Evolutionary conservation across 768 basidiomycete species (phyloP), one percentile per base, ranked within the genome.

Genomic region (Podaxis sp.): DNA sequence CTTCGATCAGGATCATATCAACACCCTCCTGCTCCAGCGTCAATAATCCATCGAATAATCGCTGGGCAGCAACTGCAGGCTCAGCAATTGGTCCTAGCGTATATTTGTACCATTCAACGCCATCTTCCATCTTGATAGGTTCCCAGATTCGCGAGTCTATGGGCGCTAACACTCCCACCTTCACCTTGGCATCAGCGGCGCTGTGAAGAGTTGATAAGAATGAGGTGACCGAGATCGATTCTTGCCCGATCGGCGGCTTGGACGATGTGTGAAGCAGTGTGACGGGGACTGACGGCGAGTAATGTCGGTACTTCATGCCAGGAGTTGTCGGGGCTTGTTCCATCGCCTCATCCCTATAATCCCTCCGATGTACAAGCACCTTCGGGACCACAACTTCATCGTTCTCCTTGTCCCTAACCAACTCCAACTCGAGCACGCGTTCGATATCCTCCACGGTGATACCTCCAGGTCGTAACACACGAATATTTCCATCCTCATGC

Each of bases 271-370:
- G 80, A 42, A 95, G 77, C 5, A 99, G 83, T 22, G 84, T 85
- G 33, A 98, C 92, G 2, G 95, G 94, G 3, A 95, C 88, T 1
- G 88, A 79, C 2, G 97, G 97, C 24, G 96, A 91, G 73, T 99
- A 99, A 76, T 99, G 97, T 56, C 90, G 86, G 74, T 99, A 99
- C 76, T 99, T 99, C 96, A 98, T 97, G 36, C 97, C 97, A 2
- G 97, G 97, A 0, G 97, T 99, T 7, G 94, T 95, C 8, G 97
- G 97, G 0, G 87, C 84, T 42, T 80, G 79, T 72, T 94, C 92
- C 62, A 91, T 78, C n/a, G 73, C 74, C 42, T 84, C 79, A 69
- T 92, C 91, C 36, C 76, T 68, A 70, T 88, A 96, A 73, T 96
- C 93, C 12, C 92, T 84, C 57, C 83, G 80, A 71, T 94, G 90